A percentile compares a stretch with the other conserved stretches of the same genome.
phyloP scores from a whole-genome alignment of 352 stramenopile genomes.

The Pythium pyrilobum region DNA sequence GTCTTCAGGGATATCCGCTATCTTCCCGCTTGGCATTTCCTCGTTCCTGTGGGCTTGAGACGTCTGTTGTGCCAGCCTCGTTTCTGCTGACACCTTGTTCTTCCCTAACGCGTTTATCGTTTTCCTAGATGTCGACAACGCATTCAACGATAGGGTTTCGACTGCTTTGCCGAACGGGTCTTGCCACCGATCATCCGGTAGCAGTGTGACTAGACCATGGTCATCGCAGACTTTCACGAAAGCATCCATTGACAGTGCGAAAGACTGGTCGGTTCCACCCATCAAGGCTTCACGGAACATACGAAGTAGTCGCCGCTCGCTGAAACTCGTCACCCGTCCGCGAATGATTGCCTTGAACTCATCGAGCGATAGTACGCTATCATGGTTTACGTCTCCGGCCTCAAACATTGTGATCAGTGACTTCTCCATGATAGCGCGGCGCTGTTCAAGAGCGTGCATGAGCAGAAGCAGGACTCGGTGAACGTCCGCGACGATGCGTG shows the following conservation, averaged over 20 bases:
- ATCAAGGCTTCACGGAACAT: conserved; percentile 78
- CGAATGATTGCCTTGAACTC: conserved; percentile 67
- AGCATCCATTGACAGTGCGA: conserved; percentile 62
- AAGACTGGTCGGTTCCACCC: conserved; percentile 54
- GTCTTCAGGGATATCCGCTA: conserved; percentile 33
- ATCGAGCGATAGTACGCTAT: conserved; percentile 58
- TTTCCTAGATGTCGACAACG: no score
- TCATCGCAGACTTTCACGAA: conserved; percentile 70
- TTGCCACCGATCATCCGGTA: conserved; percentile 50
- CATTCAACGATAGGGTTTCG: background rate
- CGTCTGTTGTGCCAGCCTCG: no score
- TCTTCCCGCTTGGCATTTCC: no score
- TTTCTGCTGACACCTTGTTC: no score
- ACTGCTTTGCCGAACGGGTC: conserved; percentile 31
- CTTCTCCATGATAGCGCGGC: conserved; percentile 41
- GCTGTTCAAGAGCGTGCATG: conserved; percentile 54
- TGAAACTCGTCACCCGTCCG: conserved; percentile 50
- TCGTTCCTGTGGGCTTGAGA: no score
- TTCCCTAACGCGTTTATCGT: no score
- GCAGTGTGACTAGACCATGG: conserved; percentile 59
- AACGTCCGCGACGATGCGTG: conserved; percentile 50
- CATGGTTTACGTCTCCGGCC: conserved; percentile 60
- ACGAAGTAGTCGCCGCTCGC: conserved; percentile 56
- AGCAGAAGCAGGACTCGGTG: conserved; percentile 55
- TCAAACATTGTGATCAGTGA: conserved; percentile 54